Percentiles rank a stretch among this genome's conserved stretches.
Conservation (phyloP, 371 early-diverging fungal genomes). For the Apophysomyces ossiformis region DNA sequence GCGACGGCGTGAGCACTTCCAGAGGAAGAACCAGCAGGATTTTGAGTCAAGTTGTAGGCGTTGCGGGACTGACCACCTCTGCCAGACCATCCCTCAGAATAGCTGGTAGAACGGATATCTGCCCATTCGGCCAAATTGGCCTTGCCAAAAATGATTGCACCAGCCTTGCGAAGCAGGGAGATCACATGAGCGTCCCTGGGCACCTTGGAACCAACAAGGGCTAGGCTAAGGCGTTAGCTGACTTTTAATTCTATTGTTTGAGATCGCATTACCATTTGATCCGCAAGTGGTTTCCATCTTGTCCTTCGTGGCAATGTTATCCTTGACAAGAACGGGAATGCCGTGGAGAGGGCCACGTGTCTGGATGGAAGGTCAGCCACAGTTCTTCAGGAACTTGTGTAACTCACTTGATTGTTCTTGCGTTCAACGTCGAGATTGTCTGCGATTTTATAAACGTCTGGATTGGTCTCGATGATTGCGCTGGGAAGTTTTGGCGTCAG, state of each 20-base stretch:
- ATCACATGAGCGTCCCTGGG: constrained; percentile 70
- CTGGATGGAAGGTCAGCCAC: background rate
- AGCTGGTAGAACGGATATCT: constrained; percentile 15
- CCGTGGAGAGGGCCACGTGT: constrained; percentile 58
- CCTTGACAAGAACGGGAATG: constrained; percentile 71
- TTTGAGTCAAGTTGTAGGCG: constrained; percentile 19
- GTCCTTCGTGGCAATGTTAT: constrained; percentile 67
- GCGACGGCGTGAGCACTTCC: constrained; percentile 34
- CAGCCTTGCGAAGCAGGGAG: constrained; percentile 60
- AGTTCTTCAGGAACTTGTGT: background rate
- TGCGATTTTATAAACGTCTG: constrained; percentile 16
- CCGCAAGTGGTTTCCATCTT: constrained; percentile 20
- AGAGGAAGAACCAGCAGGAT: constrained; percentile 31
- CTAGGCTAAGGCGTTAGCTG: background rate
- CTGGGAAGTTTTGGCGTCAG: background rate
- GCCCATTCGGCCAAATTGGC: constrained; percentile 93
- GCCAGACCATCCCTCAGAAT: constrained; percentile 24
- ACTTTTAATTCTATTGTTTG: background rate
- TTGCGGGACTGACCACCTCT: constrained; percentile 25
- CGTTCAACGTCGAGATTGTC: constrained; percentile 18
- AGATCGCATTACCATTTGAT: constrained; percentile 12
- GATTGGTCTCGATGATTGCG: constrained; percentile 24
- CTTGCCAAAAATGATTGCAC: constrained; percentile 80
- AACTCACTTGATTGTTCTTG: constrained; percentile 1
- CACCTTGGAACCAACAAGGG: constrained; percentile 18